Evolutionary conservation across 768 basidiomycete species (phyloP).

Genomic region (Suillus discolor): DNA sequence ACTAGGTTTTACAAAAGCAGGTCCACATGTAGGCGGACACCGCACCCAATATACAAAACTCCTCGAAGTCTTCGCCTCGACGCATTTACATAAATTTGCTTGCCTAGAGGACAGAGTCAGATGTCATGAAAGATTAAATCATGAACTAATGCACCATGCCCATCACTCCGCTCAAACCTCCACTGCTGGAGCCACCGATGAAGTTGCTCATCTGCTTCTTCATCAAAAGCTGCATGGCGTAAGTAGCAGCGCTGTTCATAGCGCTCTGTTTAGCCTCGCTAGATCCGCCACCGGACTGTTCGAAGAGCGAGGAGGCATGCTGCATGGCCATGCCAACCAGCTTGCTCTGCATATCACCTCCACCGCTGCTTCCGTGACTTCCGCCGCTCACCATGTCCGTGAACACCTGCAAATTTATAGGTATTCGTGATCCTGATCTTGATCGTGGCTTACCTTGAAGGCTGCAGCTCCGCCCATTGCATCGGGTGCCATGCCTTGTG

Average conservation of each 20-base stretch:
- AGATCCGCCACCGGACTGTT: conserved; percentile 54
- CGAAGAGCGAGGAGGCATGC: conserved; percentile 73
- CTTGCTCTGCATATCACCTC: conserved; percentile 56
- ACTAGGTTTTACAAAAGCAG: conserved; percentile 2
- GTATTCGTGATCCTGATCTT: too few species aligned
- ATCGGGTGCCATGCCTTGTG: conserved; percentile 55
- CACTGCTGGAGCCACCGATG: conserved; percentile 66
- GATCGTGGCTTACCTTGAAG: conserved; percentile 49
- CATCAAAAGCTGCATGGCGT: conserved; percentile 80
- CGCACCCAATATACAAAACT: background rate
- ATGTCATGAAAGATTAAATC: conserved; percentile 6
- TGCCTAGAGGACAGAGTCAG: conserved; percentile 23
- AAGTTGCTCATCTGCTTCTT: conserved; percentile 61
- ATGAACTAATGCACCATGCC: conserved; percentile 51
- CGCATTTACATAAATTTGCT: conserved; percentile 31
- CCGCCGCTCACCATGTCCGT: conserved; percentile 31
- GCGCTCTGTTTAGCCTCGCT: conserved; percentile 77
- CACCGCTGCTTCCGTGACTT: conserved; percentile 29
- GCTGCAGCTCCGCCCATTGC: conserved; percentile 80
- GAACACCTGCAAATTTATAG: conserved; percentile 57
- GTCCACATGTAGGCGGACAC: background rate
- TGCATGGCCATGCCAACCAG: conserved; percentile 88
- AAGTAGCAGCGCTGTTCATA: conserved; percentile 84
- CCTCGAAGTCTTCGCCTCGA: background rate
- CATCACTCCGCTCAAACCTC: conserved; percentile 65